Percentiles rank a stretch among this genome's conserved stretches.
These are phyloP conservation scores for Malus hybrid DNA, from an alignment of 331 rosid species.

Conservation along the genomic window DNA sequence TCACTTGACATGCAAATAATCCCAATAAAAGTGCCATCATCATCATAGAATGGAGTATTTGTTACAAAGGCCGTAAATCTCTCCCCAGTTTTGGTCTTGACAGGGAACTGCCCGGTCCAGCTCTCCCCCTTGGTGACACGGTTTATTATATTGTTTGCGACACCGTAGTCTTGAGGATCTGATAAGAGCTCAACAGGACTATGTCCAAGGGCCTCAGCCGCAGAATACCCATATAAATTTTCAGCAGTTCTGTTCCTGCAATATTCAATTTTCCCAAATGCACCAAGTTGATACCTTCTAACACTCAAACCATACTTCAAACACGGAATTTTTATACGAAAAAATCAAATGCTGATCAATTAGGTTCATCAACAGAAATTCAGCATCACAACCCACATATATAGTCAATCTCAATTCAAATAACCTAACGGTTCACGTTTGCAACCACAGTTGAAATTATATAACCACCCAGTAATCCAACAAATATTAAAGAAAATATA, in stretches of 20 bases:
- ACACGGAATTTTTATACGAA: conserved; percentile 3
- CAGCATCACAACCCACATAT: neutral
- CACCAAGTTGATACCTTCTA: neutral
- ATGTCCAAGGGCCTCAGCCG: conserved; percentile 75
- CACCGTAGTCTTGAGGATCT: conserved; percentile 46
- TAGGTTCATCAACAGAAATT: conserved; percentile 3
- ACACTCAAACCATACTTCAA: neutral
- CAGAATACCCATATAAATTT: conserved; percentile 67
- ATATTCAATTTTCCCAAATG: conserved; percentile 11
- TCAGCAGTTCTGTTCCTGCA: conserved; percentile 95
- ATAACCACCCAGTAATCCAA: neutral
- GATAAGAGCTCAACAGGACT: conserved; percentile 54
- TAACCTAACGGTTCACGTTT: conserved; percentile 4
- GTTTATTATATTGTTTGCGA: conserved; percentile 44
- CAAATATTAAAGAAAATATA: neutral
- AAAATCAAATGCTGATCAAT: neutral
- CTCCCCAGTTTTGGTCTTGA: conserved; percentile 68
- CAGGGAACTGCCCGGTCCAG: conserved; percentile 90
- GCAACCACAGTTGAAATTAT: neutral
- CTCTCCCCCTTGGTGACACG: conserved; percentile 64
- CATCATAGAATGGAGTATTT: conserved; percentile 76
- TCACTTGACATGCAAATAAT: conserved; percentile 68
- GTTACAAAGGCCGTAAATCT: conserved; percentile 44
- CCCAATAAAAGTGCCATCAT: conserved; percentile 66
- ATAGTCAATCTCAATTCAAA: conserved; percentile 3